Base-by-base conservation (phyloP, 192 early-diverging fungal genomes). In the Kickxella alabastrina region DNA sequence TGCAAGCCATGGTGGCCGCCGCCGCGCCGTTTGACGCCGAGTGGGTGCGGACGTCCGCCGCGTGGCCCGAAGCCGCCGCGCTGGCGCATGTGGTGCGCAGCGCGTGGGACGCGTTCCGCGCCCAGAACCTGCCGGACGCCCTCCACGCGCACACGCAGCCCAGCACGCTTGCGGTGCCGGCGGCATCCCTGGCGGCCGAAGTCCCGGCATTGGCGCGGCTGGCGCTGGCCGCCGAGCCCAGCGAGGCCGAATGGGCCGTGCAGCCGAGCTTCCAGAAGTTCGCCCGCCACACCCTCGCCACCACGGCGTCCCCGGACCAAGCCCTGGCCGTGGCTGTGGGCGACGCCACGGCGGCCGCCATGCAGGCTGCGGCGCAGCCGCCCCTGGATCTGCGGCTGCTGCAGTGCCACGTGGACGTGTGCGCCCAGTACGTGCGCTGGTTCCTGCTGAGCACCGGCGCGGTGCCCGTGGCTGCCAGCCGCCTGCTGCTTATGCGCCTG, bases 251-350 rank as follows among this genome's bases (percentile, higher is more conserved):
- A 31, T 74, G 70, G 70, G 52, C 70, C 1, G 49, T 62, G 5
- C 10, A 27, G 15, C 59, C 57, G 23, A 66, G 70, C 47, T 74
- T 74, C 63, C 63, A 62, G 42, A 61, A 62, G 42, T 51, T 74
- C 13, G 45, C 49, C 2, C 63, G 59, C 40, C n/a, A n/a, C n/a
- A n/a, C n/a, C n/a, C n/a, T n/a, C n/a, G n/a, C n/a, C n/a, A n/a
- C n/a, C n/a, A n/a, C n/a, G n/a, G n/a, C n/a, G n/a, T n/a, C n/a
- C n/a, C n/a, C n/a, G n/a, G n/a, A n/a, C n/a, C n/a, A n/a, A n/a
- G n/a, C n/a, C n/a, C n/a, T n/a, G n/a, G n/a, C n/a, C n/a, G n/a
- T n/a, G n/a, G n/a, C n/a, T n/a, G 49, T 47, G 0, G 19, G 39
- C 0, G 62, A 65, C 12, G 49, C 58, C 0, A 57, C 54, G 15